Evolutionary conservation across 768 basidiomycete species (phyloP).

Genomic region (Mrakia blollopis): DNA sequence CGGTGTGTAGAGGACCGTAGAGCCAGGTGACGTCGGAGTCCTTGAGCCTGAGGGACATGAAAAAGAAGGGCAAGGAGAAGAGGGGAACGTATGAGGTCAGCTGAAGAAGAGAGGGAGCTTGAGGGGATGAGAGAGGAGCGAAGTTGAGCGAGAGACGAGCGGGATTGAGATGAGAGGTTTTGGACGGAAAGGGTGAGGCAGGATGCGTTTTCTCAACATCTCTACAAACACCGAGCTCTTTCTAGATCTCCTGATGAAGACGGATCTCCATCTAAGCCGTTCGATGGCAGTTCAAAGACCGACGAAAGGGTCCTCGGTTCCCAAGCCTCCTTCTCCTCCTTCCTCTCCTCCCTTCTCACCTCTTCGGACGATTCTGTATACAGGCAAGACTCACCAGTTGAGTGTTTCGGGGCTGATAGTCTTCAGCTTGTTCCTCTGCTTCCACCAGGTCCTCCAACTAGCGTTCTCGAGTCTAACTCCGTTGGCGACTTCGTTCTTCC

Average conservation of each 20-base stretch:
- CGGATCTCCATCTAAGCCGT: background rate
- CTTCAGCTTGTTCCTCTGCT: conserved; percentile 91
- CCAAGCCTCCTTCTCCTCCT: background rate
- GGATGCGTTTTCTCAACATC: background rate
- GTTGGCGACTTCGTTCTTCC: conserved; percentile 97
- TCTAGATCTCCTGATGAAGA: background rate
- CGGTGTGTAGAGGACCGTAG: conserved; percentile 92
- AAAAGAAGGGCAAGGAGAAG: background rate
- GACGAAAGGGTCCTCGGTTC: background rate
- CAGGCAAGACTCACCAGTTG: conserved; percentile 71
- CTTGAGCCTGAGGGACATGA: conserved; percentile 68
- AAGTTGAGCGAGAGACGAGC: background rate
- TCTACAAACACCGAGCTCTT: background rate
- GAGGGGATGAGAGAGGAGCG: background rate
- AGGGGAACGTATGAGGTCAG: conserved; percentile 25
- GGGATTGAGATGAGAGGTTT: background rate
- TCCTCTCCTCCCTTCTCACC: background rate
- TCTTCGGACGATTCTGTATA: background rate
- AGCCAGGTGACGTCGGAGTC: conserved; percentile 99
- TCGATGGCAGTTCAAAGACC: background rate
- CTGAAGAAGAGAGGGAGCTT: background rate
- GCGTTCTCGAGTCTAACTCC: conserved; percentile 94
- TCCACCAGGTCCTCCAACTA: conserved; percentile 99
- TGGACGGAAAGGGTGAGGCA: background rate
- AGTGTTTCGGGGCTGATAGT: conserved; percentile 94